Percentiles rank a stretch among this genome's conserved stretches.
These are phyloP conservation scores for Nakaseomyces bracarensis DNA, from an alignment of 1,139 yeast species.

Conservation along the genomic window DNA sequence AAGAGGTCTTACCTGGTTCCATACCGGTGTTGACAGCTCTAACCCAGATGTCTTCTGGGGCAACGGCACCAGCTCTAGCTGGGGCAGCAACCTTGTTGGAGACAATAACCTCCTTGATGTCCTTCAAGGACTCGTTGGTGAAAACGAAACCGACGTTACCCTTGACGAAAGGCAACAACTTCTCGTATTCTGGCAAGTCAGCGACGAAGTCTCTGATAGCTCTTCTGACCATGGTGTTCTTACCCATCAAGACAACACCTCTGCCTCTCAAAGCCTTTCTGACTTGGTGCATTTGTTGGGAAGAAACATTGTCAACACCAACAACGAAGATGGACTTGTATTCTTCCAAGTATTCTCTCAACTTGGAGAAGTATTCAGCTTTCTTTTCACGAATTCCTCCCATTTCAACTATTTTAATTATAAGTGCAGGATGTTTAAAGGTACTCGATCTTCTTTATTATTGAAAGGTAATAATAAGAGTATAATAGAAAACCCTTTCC, in stretches of 20 bases:
- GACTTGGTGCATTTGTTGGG: conserved; percentile 99
- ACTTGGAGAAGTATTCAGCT: conserved; percentile 88
- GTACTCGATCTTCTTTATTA: conserved; percentile 21
- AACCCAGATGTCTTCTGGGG: conserved; percentile 95
- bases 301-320: conserved; percentile 99
- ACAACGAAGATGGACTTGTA: conserved; percentile 97
- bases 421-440: conserved; percentile 95
- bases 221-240: conserved; percentile 99
- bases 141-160: conserved; percentile 99
- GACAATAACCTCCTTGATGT: conserved; percentile 77
- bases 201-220: conserved; percentile 93
- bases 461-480: background rate
- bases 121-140: conserved; percentile 93
- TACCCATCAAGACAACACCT: conserved; percentile 97
- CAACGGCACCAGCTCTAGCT: conserved; percentile 99
- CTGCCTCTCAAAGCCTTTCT: conserved; percentile 94
- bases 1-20: conserved; percentile 99
- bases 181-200: conserved; percentile 95
- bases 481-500: too few species aligned
- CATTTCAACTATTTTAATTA: conserved; percentile 68
- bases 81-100: conserved; percentile 99
- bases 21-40: conserved; percentile 99
- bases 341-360: conserved; percentile 91
- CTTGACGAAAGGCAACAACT: conserved; percentile 84
- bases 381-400: conserved; percentile 99